Base-by-base conservation (phyloP, 1,139 yeast species). In the Saccharomyces uvarum region DNA sequence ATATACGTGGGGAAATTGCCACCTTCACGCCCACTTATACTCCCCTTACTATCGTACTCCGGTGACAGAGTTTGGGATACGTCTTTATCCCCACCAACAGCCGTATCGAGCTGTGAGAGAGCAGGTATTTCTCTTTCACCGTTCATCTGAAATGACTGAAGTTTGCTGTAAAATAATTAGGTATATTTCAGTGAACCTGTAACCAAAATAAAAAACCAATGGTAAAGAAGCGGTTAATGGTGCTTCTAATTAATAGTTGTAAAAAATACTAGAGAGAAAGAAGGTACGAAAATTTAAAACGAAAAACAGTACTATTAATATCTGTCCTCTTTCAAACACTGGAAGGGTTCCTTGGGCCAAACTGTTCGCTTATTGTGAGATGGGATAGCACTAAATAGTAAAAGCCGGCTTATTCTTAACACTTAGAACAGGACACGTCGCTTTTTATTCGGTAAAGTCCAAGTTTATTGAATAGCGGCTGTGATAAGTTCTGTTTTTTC, bases 1-100 rank as follows among this genome's bases (percentile, higher is more conserved):
- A 71, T 72, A 54, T 70, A 73, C n/a, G 71, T 57, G 7, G 74
- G 65, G 29, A 54, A 58, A 14, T 56, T 50, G 46, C 49, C 51
- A 26, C 53, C 53, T 16, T 47, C 50, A 6, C 51, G 38, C 24
- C 52, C 48, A 14, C 31, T 52, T 38, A 24, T 11, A 19, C 44
- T 38, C 19, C 24, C 44, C 11, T 38, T 38, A 19, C 26, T 38
- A 13, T 38, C 44, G 11, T 19, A 19, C 2, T 38, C 44, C 44
- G 44, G 44, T 11, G 44, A 38, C 13, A 38, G 6, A 49, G 49
- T 3, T 53, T 52, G 19, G 49, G 48, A 21, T 47, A 53, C 5
- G 47, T 47, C 16, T 53, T 50, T 26, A 46, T 38, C 28, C 51
- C 53, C 27, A 28, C 51, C 8, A 32, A 51, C 31, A 14, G 53